Evolutionary conservation across 1,284 basidiomycete genomes (phyloP), one percentile per base, ranked within the genome.

Genomic region (Moesziomyces sp.): DNA sequence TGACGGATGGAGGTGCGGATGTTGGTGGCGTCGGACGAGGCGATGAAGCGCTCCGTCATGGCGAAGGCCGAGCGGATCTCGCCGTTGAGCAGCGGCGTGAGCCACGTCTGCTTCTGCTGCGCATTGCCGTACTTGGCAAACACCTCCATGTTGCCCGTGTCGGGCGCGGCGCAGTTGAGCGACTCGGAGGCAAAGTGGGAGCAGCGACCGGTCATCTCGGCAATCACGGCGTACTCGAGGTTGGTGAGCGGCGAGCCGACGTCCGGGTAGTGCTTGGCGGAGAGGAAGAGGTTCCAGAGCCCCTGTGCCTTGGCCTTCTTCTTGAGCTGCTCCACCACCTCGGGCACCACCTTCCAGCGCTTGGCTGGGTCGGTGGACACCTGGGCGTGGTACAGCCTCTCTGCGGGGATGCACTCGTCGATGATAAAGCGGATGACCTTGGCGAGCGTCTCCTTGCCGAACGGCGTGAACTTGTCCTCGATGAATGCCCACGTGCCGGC

Each of bases 151-250:
- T 81, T 81, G 11, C 94, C 94, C 3, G 95, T 97, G 85, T 97
- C 94, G 23, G 94, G 94, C 6, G 94, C 94, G 43, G 93, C 90
- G 85, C 94, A 97, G 83, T 97, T 97, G 69, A 92, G 90, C 24
- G 89, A 89, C 86, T 97, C 91, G 34, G 93, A 89, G n/a, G 90
- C 92, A 52, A 94, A 86, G 77, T 90, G 90, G 6, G 91, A 90
- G 42, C 88, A 90, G 69, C 94, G 89, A 13, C 95, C 96, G 76
- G 97, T 89, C 64, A 98, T 86, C 86, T 99, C 96, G 44, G 94
- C 94, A 90, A 98, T 96, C 44, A 97, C 91, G 49, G 92, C 93
- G 85, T 99, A 99, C 92, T 98, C 95, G 58, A 99, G 88, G 85
- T 98, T 98, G 28, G 90, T 91, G 74, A 98, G 87, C 16, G 92